phyloP scores from a whole-genome alignment of 805 yeast genomes.

The Candida pseudofarinosa region DNA sequence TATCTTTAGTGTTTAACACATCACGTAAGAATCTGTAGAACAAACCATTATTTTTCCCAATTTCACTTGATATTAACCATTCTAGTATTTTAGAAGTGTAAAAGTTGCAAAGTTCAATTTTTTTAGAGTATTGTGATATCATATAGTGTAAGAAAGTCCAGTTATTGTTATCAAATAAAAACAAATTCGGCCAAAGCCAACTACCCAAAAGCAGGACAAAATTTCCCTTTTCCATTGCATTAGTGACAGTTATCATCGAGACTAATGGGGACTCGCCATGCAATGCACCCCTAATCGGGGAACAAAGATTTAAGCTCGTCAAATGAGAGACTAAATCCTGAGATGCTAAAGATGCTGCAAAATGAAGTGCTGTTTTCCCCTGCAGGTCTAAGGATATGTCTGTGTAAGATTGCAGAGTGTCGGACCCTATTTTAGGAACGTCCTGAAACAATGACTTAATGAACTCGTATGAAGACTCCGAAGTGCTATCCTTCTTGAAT shows the following conservation, averaged over 20 bases:
- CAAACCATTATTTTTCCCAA: conserved; percentile 16
- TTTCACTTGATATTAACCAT: conserved; percentile 20
- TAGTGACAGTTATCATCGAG: conserved; percentile 79
- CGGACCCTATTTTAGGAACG: conserved; percentile 14
- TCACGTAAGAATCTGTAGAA: conserved; percentile 17
- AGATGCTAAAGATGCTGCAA: conserved; percentile 40
- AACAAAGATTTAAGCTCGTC: conserved; percentile 29
- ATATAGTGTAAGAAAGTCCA: conserved; percentile 87
- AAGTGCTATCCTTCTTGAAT: conserved; percentile 25
- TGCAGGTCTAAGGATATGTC: conserved; percentile 37
- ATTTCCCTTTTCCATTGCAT: conserved; percentile 72
- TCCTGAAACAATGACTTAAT: conserved; percentile 22
- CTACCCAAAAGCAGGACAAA: conserved; percentile 64
- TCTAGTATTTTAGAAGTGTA: conserved; percentile 32
- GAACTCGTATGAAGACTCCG: conserved; percentile 15
- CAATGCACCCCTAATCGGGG: conserved; percentile 37
- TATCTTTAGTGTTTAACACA: conserved; percentile 31
- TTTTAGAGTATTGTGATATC: conserved; percentile 41
- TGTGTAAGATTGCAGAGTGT: conserved; percentile 9
- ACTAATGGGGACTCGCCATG: conserved; percentile 44
- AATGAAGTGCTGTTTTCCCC: conserved; percentile 42
- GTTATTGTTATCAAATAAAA: conserved; percentile 52
- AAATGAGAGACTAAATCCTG: conserved; percentile 30
- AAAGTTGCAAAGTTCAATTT: conserved; percentile 31
- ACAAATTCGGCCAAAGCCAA: conserved; percentile 59